phyloP scores from a whole-genome alignment of 176 grass and related monocot genomes.

The Stipa capillata region DNA sequence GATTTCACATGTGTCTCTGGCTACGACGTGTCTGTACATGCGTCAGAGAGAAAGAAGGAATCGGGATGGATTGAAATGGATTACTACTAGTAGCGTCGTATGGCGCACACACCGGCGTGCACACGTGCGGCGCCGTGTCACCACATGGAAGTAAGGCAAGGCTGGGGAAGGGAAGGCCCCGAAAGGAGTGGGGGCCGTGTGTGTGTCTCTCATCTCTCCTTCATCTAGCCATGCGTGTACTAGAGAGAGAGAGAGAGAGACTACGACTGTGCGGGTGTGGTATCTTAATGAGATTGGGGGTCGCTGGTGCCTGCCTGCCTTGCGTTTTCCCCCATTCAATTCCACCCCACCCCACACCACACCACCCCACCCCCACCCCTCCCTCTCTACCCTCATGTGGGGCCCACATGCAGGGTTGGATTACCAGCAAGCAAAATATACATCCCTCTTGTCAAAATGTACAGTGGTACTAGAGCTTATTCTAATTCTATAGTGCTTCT shows the following conservation, averaged over 20 bases:
- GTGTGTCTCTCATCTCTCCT: background rate
- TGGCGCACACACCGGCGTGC: slow-evolving; percentile 44
- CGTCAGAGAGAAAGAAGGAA: background rate
- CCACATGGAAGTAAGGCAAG: slow-evolving; percentile 42
- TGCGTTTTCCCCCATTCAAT: slow-evolving; percentile 34
- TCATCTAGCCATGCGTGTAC: background rate
- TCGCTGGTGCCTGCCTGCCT: slow-evolving; percentile 27
- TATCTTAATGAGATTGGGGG: slow-evolving; percentile 46
- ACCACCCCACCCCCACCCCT: background rate
- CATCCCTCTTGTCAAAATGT: background rate
- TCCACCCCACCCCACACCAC: too few species aligned
- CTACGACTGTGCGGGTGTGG: slow-evolving; percentile 15
- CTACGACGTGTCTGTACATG: background rate
- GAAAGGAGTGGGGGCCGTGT: background rate
- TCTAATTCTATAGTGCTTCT: too few species aligned
- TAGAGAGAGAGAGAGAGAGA: background rate
- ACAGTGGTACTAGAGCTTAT: background rate
- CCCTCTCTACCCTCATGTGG: background rate
- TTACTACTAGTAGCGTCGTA: background rate
- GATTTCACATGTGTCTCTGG: background rate
- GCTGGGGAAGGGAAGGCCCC: slow-evolving; percentile 23
- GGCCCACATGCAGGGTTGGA: background rate
- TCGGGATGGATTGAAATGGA: slow-evolving; percentile 8
- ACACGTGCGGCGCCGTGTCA: slow-evolving; percentile 81
- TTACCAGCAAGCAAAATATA: background rate